Conservation (phyloP, 1,284 basidiomycete species). For the Sanghuangporus baumii region DNA sequence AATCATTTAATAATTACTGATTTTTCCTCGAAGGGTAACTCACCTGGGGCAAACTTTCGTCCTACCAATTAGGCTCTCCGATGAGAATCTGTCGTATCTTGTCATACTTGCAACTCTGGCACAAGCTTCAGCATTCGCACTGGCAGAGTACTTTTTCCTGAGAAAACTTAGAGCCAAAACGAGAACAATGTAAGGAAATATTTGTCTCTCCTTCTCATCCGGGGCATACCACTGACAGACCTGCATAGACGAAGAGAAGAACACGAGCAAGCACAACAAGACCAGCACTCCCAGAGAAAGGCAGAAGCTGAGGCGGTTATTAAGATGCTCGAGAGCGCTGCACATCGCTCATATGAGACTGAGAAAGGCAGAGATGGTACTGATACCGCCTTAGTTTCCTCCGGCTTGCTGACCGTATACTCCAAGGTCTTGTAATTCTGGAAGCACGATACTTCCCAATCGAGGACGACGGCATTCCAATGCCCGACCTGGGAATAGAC, state of each 20-base stretch:
- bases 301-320: slow-evolving; percentile 51
- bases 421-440: slow-evolving; percentile 64
- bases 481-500: slow-evolving; percentile 56
- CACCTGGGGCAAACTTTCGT: slow-evolving; percentile 31
- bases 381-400: neutral
- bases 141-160: slow-evolving; percentile 32
- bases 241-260: slow-evolving; percentile 34
- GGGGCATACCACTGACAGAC: slow-evolving; percentile 25
- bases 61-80: slow-evolving; percentile 31
- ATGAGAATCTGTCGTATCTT: slow-evolving; percentile 26
- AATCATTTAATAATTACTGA: slow-evolving; percentile 4
- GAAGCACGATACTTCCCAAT: slow-evolving; percentile 64
- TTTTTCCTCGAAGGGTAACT: slow-evolving; percentile 24
- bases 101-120: slow-evolving; percentile 29
- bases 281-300: slow-evolving; percentile 51
- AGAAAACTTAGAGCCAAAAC: slow-evolving; percentile 28
- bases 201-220: neutral
- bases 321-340: slow-evolving; percentile 39
- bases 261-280: slow-evolving; percentile 44
- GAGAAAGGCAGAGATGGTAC: slow-evolving; percentile 33
- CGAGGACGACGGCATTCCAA: slow-evolving; percentile 44
- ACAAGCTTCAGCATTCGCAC: slow-evolving; percentile 28
- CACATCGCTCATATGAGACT: slow-evolving; percentile 38
- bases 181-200: slow-evolving; percentile 27
- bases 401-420: neutral